phyloP scores from a whole-genome alignment of 148 eudicot genomes.

The Gaultheria prostrata region DNA sequence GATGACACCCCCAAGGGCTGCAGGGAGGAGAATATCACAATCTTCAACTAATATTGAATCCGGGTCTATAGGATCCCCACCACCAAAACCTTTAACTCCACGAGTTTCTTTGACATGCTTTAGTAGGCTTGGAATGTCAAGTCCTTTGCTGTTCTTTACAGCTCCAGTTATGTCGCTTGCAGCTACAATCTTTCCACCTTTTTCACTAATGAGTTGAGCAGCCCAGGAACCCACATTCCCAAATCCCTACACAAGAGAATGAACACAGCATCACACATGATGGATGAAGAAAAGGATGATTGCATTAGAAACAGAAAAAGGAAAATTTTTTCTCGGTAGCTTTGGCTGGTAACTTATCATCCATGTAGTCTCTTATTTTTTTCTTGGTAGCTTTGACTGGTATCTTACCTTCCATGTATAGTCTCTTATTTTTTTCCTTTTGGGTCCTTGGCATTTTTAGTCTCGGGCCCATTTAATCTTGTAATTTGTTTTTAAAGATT shows the following conservation, averaged over 20 bases:
- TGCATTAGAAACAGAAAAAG: background rate
- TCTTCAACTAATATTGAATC: conserved; percentile 79
- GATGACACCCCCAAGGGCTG: conserved; percentile 98
- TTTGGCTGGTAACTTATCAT: no score
- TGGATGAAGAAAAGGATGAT: background rate
- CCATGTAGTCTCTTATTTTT: no score
- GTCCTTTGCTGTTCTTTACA: conserved; percentile 71
- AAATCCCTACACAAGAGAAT: conserved; percentile 59
- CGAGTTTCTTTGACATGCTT: conserved; percentile 63
- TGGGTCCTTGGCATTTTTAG: no score
- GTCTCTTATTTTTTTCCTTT: no score
- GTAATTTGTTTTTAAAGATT: no score
- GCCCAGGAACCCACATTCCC: conserved; percentile 99
- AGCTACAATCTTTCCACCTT: conserved; percentile 85
- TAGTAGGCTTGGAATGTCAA: conserved; percentile 69
- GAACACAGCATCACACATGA: background rate
- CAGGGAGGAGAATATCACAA: conserved; percentile 95
- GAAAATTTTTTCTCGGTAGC: background rate
- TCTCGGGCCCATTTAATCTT: no score
- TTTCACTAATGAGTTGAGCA: conserved; percentile 72
- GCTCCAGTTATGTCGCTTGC: conserved; percentile 92
- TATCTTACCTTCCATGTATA: no score
- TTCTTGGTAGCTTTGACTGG: no score
- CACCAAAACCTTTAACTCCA: conserved; percentile 81
- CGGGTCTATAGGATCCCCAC: conserved; percentile 59